Base-by-base conservation (phyloP, 805 yeast species). In the Suhomyces pyralidae region DNA sequence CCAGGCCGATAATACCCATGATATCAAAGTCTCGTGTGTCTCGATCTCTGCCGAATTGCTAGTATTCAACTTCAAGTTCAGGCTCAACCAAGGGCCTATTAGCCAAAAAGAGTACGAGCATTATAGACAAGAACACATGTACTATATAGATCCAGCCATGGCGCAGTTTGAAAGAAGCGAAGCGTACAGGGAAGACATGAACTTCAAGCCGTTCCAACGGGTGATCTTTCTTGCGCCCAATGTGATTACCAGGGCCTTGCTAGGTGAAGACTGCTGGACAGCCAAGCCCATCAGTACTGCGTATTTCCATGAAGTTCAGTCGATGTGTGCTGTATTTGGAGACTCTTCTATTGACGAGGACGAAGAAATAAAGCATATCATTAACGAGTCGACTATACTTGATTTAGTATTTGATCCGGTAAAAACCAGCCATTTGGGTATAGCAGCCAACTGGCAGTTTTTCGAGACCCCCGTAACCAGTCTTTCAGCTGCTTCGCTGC, bases 261-360 rank as follows among this genome's bases (percentile, higher is more conserved):
- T 81, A 24, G 67, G 67, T 7, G 84, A 80, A 45, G 79, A 76
- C 51, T 81, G 77, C 28, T 85, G 90, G 89, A 76, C 85, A 0
- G 66, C 76, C 6, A 70, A 68, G 46, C 71, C 71, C 9, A 62
- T 84, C 1, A 64, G 67, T 19, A 62, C 70, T 1, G 57, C 57
- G 4, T 71, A 63, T 51, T 84, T 85, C 67, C 71, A 75, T 51
- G 67, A 68, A n/a, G 89, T 84, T 5, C 62, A 67, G 36, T 73
- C 80, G 5, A 54, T 83, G 2, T 61, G 67, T n/a, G 77, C 77
- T 10, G 68, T 82, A 49, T 69, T 76, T 2, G 86, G 86, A 2
- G 81, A 83, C 51, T 61, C 64, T 3, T 58, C 61, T 54, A 51
- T 70, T 1, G 64, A 70, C 30, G 77, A 79, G 45, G 65, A 65